Conservation (phyloP, 2,329 filamentous ascomycete species). For the Sclerotiophoma versabilis region DNA sequence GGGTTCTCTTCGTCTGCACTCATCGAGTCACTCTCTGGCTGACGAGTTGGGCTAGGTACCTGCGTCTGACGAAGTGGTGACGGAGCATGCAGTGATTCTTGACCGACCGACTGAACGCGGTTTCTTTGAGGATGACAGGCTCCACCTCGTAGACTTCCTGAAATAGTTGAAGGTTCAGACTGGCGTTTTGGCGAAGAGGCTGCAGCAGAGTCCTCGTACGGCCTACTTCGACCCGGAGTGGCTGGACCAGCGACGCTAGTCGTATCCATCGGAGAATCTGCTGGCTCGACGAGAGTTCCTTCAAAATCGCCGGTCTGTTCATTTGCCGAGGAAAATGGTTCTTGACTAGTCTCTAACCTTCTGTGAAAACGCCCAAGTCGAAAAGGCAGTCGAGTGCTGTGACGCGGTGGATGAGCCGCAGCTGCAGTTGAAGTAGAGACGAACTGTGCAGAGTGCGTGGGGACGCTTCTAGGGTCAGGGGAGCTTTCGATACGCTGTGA, state of each 20-base stretch:
- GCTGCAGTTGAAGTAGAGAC: background rate
- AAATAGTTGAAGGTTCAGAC: constrained; percentile 18
- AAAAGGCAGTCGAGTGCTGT: constrained; percentile 31
- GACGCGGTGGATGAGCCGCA: constrained; percentile 5
- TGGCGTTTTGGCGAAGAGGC: constrained; percentile 3
- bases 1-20: background rate
- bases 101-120: constrained; percentile 11
- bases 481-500: background rate
- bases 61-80: constrained; percentile 30
- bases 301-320: background rate
- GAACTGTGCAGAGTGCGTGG: background rate
- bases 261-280: background rate
- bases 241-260: background rate
- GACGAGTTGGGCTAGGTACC: constrained; percentile 19
- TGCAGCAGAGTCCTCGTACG: constrained; percentile 19
- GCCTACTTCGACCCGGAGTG: constrained; percentile 7
- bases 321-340: background rate
- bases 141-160: constrained; percentile 26
- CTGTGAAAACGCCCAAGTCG: constrained; percentile 22
- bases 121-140: constrained; percentile 13
- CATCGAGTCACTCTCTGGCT: background rate
- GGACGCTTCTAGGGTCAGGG: background rate
- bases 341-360: background rate
- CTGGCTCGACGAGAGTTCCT: background rate
- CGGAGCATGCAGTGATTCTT: constrained; percentile 18